Evolutionary conservation across 495 filamentous ascomycete species (phyloP).

Genomic region (Oleoguttula mirabilis): DNA sequence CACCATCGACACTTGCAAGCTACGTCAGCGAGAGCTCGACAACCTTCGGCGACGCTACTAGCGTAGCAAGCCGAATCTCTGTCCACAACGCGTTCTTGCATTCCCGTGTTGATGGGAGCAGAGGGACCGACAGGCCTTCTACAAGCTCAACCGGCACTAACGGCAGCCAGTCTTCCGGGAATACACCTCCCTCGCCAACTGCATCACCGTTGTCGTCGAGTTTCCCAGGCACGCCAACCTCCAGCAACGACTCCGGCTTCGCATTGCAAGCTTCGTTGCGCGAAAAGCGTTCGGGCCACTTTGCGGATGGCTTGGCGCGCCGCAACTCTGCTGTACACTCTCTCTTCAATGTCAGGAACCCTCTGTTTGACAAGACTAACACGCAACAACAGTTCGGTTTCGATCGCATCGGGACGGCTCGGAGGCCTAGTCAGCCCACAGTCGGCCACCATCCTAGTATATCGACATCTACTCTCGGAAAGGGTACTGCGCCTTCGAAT

Average conservation of each 20-base stretch:
- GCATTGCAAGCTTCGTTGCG: slow-evolving; percentile 70
- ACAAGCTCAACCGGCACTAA: slow-evolving; percentile 59
- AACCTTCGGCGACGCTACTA: slow-evolving; percentile 54
- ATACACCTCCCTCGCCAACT: slow-evolving; percentile 67
- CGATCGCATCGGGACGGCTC: slow-evolving; percentile 52
- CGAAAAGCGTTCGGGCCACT: slow-evolving; percentile 86
- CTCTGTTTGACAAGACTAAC: slow-evolving; percentile 19
- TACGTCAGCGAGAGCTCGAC: slow-evolving; percentile 80
- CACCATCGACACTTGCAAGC: slow-evolving; percentile 61
- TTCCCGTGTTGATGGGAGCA: slow-evolving; percentile 52
- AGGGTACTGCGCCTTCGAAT: slow-evolving; percentile 56
- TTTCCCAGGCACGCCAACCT: slow-evolving; percentile 65
- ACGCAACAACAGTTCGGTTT: slow-evolving; percentile 49
- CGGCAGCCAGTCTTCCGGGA: slow-evolving; percentile 16
- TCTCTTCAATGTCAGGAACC: slow-evolving; percentile 7
- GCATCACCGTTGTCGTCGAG: slow-evolving; percentile 68
- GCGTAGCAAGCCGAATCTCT: slow-evolving; percentile 34
- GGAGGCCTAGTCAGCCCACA: slow-evolving; percentile 70
- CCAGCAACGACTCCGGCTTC: slow-evolving; percentile 83
- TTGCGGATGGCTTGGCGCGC: slow-evolving; percentile 67
- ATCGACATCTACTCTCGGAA: slow-evolving; percentile 72
- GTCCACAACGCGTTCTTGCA: slow-evolving; percentile 89
- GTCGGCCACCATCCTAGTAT: slow-evolving; percentile 69
- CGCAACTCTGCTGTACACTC: slow-evolving; percentile 61
- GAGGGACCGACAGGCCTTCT: slow-evolving; percentile 59